Conservation (phyloP, 169 alveolate genomes). For the Pseudocohnilembus persalinus region DNA sequence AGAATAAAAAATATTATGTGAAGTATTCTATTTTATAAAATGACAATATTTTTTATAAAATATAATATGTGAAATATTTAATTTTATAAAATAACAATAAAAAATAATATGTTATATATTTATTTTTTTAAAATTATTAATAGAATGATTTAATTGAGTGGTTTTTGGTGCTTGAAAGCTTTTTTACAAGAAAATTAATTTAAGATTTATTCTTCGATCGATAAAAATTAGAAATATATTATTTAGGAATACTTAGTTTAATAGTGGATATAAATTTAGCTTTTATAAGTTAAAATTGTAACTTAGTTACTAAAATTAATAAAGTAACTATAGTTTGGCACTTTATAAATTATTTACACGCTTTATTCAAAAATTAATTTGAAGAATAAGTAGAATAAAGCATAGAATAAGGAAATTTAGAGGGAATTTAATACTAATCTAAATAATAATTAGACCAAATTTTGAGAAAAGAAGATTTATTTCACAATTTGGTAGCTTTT, state of each 20-base stretch:
- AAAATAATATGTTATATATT: too few species aligned
- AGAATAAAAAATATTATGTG: too few species aligned
- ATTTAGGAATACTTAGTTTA: not conserved
- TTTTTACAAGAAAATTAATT: too few species aligned
- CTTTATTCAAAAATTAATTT: too few species aligned
- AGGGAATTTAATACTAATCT: not conserved
- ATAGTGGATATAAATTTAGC: not conserved
- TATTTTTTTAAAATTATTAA: too few species aligned
- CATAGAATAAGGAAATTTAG: not conserved
- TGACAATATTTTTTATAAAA: too few species aligned
- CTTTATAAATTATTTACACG: not conserved
- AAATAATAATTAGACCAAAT: not conserved
- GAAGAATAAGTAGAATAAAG: not conserved
- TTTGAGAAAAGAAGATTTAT: not conserved
- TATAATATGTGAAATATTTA: too few species aligned
- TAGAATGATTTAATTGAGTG: not conserved
- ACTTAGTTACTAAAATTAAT: not conserved
- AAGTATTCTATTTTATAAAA: too few species aligned
- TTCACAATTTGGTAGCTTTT: not conserved
- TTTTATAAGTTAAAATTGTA: not conserved
- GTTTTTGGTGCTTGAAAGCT: not conserved
- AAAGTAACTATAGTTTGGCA: not conserved
- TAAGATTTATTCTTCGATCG: not conserved
- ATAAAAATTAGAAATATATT: not conserved
- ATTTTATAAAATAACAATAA: too few species aligned